Evolutionary conservation across 2,329 filamentous ascomycete genomes (phyloP).

Genomic region (Geosmithia morbida): DNA sequence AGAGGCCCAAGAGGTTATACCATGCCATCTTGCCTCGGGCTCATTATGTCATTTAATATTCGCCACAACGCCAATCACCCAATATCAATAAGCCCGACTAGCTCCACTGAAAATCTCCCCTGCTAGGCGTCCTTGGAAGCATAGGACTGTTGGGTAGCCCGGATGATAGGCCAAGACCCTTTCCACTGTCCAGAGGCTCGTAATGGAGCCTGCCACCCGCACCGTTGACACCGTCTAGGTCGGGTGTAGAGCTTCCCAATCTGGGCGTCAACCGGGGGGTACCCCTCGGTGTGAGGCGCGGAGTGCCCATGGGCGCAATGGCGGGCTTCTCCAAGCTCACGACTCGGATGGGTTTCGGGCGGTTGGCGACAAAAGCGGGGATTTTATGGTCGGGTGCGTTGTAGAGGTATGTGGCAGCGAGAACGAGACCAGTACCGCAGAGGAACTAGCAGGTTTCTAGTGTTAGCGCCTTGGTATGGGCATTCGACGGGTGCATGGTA

Average conservation of each 20-base stretch:
- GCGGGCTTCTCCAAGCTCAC: slow-evolving; percentile 65
- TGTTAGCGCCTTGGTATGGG: neutral
- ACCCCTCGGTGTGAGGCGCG: slow-evolving; percentile 3
- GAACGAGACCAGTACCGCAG: slow-evolving; percentile 62
- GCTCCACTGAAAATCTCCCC: slow-evolving; percentile 14
- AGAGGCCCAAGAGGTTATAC: neutral
- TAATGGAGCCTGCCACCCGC: slow-evolving; percentile 14
- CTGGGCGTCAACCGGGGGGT: neutral
- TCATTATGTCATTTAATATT: no score
- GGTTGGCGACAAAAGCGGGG: slow-evolving; percentile 18
- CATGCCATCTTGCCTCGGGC: neutral
- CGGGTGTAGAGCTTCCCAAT: slow-evolving; percentile 9
- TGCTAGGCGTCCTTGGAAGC: slow-evolving; percentile 22
- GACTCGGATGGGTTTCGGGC: slow-evolving; percentile 53
- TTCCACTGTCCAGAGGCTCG: slow-evolving; percentile 21
- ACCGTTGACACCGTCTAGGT: slow-evolving; percentile 4
- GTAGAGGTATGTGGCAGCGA: slow-evolving; percentile 77
- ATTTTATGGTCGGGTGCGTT: slow-evolving; percentile 43
- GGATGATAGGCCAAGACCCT: slow-evolving; percentile 23
- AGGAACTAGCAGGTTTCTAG: slow-evolving; percentile 52
- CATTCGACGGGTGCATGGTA: no score
- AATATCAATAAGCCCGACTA: neutral
- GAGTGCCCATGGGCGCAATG: slow-evolving; percentile 33
- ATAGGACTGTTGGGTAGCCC: slow-evolving; percentile 33
- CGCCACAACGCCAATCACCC: no score